Evolutionary conservation across 2,329 filamentous ascomycete genomes (phyloP), one percentile per base, ranked within the genome.

Genomic region (Colletotrichum sp.): DNA sequence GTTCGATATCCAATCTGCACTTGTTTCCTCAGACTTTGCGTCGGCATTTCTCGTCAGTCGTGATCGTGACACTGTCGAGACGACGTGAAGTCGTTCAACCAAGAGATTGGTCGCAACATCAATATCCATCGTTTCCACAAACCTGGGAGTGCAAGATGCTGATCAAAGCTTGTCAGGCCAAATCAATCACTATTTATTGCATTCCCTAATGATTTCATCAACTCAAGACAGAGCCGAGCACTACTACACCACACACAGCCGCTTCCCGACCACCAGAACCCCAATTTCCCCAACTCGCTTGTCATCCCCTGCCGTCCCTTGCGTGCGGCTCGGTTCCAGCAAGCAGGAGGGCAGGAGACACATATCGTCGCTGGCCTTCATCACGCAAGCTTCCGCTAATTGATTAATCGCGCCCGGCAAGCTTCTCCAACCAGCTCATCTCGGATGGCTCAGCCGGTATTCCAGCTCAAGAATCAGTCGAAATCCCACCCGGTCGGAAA

Each of bases 221-320:
- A 65, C 48, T 36, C 48, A n/a, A 72, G 43, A 64, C 64, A 68
- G 58, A 61, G n/a, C 48, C 32, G 43, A 65, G 56, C 58, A 34
- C 27, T 36, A 67, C 39, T 27, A 69, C 61, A 66, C 39, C 73
- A 72, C 62, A 36, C 30, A 15, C 16, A 22, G 16, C 52, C 25
- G 8, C 27, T 6, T 32, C 9, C 27, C 52, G 16, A 34, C 71
- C 60, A 61, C 10, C 48, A 30, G 7, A 60, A 58, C 58, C 64
- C 73, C 64, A 22, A 68, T 72, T 67, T 64, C 43, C 22, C 69
- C 73, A 73, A 62, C 43, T 68, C 64, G 73, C 56, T 55, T 72
- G 32, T 10, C 25, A 10, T 43, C 43, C 66, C 22, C 66, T 60
- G 52, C 25, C 18, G 56, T 73, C 56, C 72, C 70, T 68, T 48